Conservation (phyloP, 2,329 filamentous ascomycete species). For the Helicocarpus griseus region DNA sequence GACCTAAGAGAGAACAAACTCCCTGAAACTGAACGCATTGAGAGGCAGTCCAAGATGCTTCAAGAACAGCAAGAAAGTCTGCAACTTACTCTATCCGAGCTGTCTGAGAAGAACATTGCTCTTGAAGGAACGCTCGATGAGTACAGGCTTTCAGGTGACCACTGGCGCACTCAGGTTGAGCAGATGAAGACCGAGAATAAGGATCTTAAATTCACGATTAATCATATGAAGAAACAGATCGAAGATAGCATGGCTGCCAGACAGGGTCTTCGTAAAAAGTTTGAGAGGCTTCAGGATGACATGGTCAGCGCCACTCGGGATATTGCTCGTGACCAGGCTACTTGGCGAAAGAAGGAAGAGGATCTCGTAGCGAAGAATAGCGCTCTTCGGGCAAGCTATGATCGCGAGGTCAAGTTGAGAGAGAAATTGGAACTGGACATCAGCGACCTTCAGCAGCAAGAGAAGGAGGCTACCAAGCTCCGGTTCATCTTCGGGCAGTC, state of each 20-base stretch:
- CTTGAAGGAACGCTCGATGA: constrained; percentile 54
- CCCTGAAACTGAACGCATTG: constrained; percentile 52
- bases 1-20: constrained; percentile 60
- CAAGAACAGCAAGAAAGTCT: constrained; percentile 55
- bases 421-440: constrained; percentile 53
- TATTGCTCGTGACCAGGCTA: constrained; percentile 71
- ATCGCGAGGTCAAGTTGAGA: constrained; percentile 58
- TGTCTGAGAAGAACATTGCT: constrained; percentile 51
- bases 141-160: constrained; percentile 50
- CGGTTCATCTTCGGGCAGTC: constrained; percentile 66
- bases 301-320: constrained; percentile 71
- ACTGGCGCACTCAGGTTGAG: constrained; percentile 51
- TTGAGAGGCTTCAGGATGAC: constrained; percentile 76
- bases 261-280: constrained; percentile 73
- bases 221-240: constrained; percentile 65
- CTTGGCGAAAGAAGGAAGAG: constrained; percentile 60
- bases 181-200: constrained; percentile 54
- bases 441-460: constrained; percentile 54
- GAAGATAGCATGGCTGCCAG: constrained; percentile 78
- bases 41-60: constrained; percentile 58
- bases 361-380: constrained; percentile 47
- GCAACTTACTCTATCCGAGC: constrained; percentile 42
- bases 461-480: constrained; percentile 67
- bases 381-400: constrained; percentile 46
- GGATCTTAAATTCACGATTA: constrained; percentile 63